These are phyloP conservation scores for Lachancea fermentati DNA, from an alignment of 805 yeast genomes.

Conservation along the genomic window DNA sequence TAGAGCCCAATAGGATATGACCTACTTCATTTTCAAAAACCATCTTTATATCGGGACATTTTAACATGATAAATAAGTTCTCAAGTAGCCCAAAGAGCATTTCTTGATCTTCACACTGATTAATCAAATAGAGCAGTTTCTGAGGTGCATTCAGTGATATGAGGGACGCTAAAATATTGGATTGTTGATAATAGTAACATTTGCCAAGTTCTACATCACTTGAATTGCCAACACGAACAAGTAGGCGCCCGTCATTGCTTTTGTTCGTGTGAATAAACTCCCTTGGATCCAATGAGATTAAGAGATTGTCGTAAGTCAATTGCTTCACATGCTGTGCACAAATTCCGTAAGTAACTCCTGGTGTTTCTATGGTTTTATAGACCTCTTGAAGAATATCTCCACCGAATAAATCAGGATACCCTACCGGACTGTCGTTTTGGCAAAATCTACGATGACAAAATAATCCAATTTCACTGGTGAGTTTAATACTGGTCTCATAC, in stretches of 20 bases:
- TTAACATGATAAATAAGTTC: constrained; percentile 18
- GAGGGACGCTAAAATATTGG: constrained; percentile 17
- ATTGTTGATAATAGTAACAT: constrained; percentile 15
- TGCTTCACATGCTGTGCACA: constrained; percentile 11
- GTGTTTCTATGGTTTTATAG: constrained; percentile 13
- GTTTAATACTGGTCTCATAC: constrained; percentile 10
- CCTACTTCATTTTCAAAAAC: constrained; percentile 21
- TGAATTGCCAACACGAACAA: not conserved
- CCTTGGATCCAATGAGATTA: constrained; percentile 15
- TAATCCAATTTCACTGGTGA: constrained; percentile 11
- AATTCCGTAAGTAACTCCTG: constrained; percentile 6
- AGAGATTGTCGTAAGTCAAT: constrained; percentile 16
- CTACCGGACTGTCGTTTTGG: not conserved
- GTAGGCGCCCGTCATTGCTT: not conserved
- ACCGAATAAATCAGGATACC: constrained; percentile 12
- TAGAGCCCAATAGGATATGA: constrained; percentile 18
- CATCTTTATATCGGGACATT: constrained; percentile 11
- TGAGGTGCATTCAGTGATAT: constrained; percentile 16
- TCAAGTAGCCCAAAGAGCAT: constrained; percentile 13
- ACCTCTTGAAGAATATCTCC: constrained; percentile 13
- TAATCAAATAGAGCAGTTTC: constrained; percentile 14
- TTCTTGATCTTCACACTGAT: constrained; percentile 10
- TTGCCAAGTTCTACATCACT: constrained; percentile 11
- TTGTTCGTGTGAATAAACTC: constrained; percentile 11
- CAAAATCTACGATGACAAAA: not conserved